These are phyloP conservation scores for Mallotus japonicus DNA, from an alignment of 441 rosid species.

Conservation along the genomic window DNA sequence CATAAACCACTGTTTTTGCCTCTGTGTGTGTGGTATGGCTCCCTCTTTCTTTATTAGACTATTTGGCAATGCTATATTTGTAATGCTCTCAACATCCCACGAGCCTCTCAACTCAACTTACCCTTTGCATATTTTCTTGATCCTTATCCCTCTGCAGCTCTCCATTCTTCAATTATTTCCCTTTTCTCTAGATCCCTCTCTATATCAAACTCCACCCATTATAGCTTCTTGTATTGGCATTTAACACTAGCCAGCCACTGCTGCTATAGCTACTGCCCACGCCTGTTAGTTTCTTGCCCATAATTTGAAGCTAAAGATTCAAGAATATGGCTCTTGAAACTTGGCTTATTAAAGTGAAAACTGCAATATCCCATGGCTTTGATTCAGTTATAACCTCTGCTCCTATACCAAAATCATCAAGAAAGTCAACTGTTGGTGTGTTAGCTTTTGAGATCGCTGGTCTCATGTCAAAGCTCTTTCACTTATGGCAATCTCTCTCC, in stretches of 20 bases:
- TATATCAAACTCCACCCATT: not conserved
- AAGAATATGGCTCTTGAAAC: slow-evolving; percentile 74
- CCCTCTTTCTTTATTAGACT: no score
- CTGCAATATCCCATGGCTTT: slow-evolving; percentile 46
- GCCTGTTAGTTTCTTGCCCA: not conserved
- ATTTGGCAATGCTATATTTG: not conserved
- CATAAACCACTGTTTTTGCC: not conserved
- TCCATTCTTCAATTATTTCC: not conserved
- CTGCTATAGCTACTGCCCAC: not conserved
- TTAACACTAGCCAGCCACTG: no score
- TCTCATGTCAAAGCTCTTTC: slow-evolving; percentile 83
- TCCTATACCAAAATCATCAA: slow-evolving; percentile 30
- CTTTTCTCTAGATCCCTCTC: not conserved
- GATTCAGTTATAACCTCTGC: slow-evolving; percentile 44
- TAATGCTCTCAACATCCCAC: slow-evolving; percentile 10
- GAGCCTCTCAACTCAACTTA: not conserved
- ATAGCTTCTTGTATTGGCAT: no score
- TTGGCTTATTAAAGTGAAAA: slow-evolving; percentile 64
- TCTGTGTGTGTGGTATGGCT: no score
- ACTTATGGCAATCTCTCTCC: slow-evolving; percentile 72
- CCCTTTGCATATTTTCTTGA: not conserved
- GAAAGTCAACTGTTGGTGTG: slow-evolving; percentile 53
- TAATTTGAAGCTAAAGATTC: not conserved
- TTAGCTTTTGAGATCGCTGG: slow-evolving; percentile 75
- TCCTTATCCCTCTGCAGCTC: not conserved